Conservation (phyloP, 2,329 filamentous ascomycete genomes). For the Escovopsis weberi region DNA sequence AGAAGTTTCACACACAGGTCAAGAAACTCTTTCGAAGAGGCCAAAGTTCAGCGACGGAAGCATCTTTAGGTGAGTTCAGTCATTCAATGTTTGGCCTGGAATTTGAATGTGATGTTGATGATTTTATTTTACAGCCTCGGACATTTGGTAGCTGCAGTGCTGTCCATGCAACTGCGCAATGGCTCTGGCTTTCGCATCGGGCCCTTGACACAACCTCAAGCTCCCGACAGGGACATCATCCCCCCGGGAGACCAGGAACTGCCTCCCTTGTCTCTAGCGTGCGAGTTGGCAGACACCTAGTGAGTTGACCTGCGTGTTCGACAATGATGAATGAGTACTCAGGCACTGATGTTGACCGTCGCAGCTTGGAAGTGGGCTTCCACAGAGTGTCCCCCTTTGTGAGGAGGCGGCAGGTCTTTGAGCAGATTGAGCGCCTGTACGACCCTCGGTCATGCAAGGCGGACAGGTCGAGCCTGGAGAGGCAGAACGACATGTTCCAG, state of each 20-base stretch:
- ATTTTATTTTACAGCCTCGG: background rate
- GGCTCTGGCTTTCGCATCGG: constrained; percentile 1
- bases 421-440: constrained; percentile 2
- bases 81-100: background rate
- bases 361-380: constrained; percentile 1
- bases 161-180: constrained; percentile 2
- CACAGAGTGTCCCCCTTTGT: constrained; percentile 3
- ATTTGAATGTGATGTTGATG: background rate
- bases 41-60: constrained; percentile 4
- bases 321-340: background rate
- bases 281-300: constrained; percentile 1
- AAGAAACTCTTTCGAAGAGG: background rate
- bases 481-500: constrained; percentile 1
- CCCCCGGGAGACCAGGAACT: background rate
- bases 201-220: constrained; percentile 1
- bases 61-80: constrained; percentile 1
- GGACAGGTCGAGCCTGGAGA: background rate
- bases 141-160: constrained; percentile 3
- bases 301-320: background rate
- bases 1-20: no score
- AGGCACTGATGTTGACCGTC: background rate
- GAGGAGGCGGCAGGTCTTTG: constrained; percentile 1
- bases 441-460: background rate
- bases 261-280: constrained; percentile 1
- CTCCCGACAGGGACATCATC: background rate